Evolutionary conservation across 306 rosid species (phyloP), one percentile per base, ranked within the genome.

Genomic region (Casuarina glauca): DNA sequence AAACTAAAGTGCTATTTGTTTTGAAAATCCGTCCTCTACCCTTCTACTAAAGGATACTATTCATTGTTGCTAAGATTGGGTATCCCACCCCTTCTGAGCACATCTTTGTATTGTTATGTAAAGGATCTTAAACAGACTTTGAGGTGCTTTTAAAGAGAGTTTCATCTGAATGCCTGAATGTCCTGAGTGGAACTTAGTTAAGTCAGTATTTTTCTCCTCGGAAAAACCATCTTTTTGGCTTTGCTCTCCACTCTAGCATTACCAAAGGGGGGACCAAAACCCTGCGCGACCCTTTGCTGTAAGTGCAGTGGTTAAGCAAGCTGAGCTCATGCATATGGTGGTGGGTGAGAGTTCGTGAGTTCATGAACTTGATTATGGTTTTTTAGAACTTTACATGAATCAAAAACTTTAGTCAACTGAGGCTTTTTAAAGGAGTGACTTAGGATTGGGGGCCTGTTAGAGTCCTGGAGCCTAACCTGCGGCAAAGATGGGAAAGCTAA

Each of bases 1-100:
- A 76, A 90, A n/a, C 84, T 89, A 83, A 87, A 82, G 35, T 41
- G 68, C 60, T 9, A 42, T 71, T 69, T 73, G 64, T 75, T 70
- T 79, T 70, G 82, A 60, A 63, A 42, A 60, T 42, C 51, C 50
- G 3, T 3, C 17, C 16, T 39, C 35, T 39, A 46, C 51, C 69
- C 71, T 4, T 68, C 48, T 63, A 54, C 53, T 77, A 53, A 73
- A 73, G 10, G 10, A 42, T 54, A n/a, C 5, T 11, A 35, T 36
- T 45, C 9, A 42, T 44, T 9, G 9, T 38, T 54, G 15, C 32
- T n/a, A 9, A 35, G 39, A 55, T 82, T 67, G 36, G 78, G 13
- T 36, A n/a, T 5, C 67, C 15, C 19, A 10, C 9, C 67, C 15
- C 19, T 43, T 72, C 26, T 1, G 3, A 72, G 68, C 41, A 57